Conservation (phyloP, 495 filamentous ascomycete species). For the Xylaria sp. region DNA sequence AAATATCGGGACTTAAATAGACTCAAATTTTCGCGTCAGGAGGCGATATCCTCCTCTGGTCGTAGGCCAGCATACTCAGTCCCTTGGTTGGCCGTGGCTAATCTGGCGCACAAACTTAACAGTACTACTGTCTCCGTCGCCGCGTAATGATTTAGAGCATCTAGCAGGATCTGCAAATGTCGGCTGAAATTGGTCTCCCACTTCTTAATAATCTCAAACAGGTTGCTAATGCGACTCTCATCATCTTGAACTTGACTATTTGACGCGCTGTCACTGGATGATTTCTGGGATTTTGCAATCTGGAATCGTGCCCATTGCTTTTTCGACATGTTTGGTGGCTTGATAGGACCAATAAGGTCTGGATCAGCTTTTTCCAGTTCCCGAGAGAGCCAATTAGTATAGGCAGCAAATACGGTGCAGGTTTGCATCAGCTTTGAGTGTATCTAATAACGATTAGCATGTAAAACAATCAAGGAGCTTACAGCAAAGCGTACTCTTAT, state of each 20-base stretch:
- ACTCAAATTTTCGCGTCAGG: slow-evolving; percentile 20
- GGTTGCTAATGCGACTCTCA: slow-evolving; percentile 72
- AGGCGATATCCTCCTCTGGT: slow-evolving; percentile 53
- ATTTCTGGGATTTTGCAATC: slow-evolving; percentile 44
- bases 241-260: slow-evolving; percentile 53
- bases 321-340: slow-evolving; percentile 59
- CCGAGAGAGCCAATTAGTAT: slow-evolving; percentile 78
- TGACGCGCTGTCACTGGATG: slow-evolving; percentile 32
- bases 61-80: slow-evolving; percentile 60
- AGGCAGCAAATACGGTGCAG: slow-evolving; percentile 89
- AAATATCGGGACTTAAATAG: background rate
- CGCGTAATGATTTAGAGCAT: slow-evolving; percentile 94
- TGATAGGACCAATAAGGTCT: slow-evolving; percentile 64
- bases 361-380: slow-evolving; percentile 80
- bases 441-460: slow-evolving; percentile 63
- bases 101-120: slow-evolving; percentile 78
- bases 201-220: slow-evolving; percentile 82
- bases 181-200: slow-evolving; percentile 92
- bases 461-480: slow-evolving; percentile 13
- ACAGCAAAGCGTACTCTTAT: slow-evolving; percentile 69
- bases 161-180: slow-evolving; percentile 89
- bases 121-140: slow-evolving; percentile 97
- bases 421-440: slow-evolving; percentile 94
- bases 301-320: slow-evolving; percentile 61
- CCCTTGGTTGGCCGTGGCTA: slow-evolving; percentile 78